Percentiles rank a stretch among this genome's conserved stretches.
Conservation (phyloP, 352 stramenopile genomes). For the Phytopythium boreale region DNA sequence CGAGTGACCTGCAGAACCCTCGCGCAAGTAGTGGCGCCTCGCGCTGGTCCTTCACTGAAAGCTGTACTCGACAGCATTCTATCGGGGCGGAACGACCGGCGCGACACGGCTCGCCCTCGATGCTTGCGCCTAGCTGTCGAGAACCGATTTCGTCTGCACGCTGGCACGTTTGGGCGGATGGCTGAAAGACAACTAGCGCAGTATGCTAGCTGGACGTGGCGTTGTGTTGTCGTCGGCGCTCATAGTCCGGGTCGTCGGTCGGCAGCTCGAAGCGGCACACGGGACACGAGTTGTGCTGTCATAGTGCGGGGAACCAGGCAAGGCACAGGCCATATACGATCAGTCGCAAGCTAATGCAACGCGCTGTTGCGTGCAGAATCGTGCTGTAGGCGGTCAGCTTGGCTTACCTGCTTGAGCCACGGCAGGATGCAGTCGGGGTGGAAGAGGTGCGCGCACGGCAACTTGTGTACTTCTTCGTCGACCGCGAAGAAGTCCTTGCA, state of each 20-base stretch:
- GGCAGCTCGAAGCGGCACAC: conserved; percentile 83
- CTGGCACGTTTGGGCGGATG: not conserved
- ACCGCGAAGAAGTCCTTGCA: conserved; percentile 87
- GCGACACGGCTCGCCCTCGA: not conserved
- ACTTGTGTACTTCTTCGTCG: conserved; percentile 64
- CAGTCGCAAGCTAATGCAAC: not conserved
- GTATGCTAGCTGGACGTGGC: not conserved
- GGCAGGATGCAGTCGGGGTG: conserved; percentile 85
- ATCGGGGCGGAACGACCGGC: not conserved
- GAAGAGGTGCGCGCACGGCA: conserved; percentile 78
- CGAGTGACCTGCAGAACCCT: not conserved
- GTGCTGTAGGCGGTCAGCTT: not conserved
- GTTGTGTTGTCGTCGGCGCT: conserved; percentile 35
- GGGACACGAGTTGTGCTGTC: conserved; percentile 84
- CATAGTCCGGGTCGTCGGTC: conserved; percentile 83
- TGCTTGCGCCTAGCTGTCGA: not conserved
- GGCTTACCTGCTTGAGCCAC: conserved; percentile 65
- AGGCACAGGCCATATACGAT: not conserved
- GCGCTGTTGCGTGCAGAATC: not conserved
- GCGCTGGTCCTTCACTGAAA: not conserved
- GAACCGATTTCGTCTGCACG: not conserved
- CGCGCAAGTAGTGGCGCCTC: not conserved
- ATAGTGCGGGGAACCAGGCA: not conserved
- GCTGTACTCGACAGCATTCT: not conserved
- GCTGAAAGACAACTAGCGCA: not conserved